phyloP scores from a whole-genome alignment of 495 filamentous ascomycete genomes.

The Neurospora terricola region DNA sequence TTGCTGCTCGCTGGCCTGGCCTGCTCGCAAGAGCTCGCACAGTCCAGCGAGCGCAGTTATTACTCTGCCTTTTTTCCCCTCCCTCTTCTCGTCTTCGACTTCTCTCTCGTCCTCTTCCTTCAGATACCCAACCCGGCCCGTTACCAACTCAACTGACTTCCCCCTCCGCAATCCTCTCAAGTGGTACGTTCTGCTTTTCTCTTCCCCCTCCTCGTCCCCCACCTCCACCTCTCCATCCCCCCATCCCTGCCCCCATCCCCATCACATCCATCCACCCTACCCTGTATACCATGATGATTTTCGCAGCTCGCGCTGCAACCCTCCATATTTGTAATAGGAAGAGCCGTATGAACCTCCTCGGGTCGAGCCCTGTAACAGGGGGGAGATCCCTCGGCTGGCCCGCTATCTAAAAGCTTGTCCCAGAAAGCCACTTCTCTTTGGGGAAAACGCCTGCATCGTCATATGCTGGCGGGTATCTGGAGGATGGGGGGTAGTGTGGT shows the following conservation, averaged over 20 bases:
- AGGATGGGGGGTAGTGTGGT: constrained; percentile 12
- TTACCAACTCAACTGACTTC: background rate
- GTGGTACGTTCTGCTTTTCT: constrained; percentile 3
- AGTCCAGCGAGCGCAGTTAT: background rate
- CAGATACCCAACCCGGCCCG: background rate
- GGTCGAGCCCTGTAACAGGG: background rate
- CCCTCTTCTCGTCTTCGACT: background rate
- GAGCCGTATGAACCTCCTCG: constrained; percentile 41
- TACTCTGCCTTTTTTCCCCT: background rate
- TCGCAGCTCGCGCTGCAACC: constrained; percentile 39
- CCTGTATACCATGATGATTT: constrained; percentile 35
- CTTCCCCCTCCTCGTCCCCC: background rate
- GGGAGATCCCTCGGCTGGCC: constrained; percentile 3
- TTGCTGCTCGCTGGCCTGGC: background rate
- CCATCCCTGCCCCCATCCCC: background rate
- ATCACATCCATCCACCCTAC: background rate
- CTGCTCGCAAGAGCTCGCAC: background rate
- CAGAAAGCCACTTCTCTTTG: background rate
- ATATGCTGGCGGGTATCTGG: constrained; percentile 33
- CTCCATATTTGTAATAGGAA: constrained; percentile 35
- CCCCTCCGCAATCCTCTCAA: background rate
- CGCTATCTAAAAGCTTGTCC: constrained; percentile 1
- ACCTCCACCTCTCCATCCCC: no score
- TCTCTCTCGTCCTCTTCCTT: background rate
- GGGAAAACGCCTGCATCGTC: constrained; percentile 33